Percentiles rank a stretch among this genome's conserved stretches.
Evolutionary conservation across 495 filamentous ascomycete genomes (phyloP).

Genomic region (Neurospora tetrasperma): DNA sequence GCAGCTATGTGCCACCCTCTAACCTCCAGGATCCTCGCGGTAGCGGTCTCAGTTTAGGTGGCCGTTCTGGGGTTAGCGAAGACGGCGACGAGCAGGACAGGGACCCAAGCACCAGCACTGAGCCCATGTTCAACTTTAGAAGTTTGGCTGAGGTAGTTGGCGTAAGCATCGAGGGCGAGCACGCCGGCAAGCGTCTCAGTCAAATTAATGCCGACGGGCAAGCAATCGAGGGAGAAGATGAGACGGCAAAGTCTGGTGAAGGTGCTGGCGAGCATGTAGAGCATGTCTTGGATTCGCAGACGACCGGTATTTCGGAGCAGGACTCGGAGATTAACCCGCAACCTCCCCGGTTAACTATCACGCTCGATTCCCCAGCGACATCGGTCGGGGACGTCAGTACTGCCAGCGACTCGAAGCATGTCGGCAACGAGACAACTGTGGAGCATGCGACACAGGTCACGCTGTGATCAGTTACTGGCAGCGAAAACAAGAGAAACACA

Average conservation of each 20-base stretch:
- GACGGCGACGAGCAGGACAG: conserved; percentile 31
- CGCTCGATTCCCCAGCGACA: conserved; percentile 29
- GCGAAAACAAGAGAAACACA: not conserved
- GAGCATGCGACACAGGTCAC: conserved; percentile 23
- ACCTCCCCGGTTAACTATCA: conserved; percentile 29
- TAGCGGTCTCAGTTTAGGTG: conserved; percentile 32
- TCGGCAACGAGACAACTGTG: conserved; percentile 23
- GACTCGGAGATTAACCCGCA: conserved; percentile 6
- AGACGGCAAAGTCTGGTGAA: not conserved
- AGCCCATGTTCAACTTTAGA: conserved; percentile 86
- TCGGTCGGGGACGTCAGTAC: conserved; percentile 7
- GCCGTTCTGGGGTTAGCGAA: conserved; percentile 25
- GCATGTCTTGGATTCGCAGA: not conserved
- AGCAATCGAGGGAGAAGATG: conserved; percentile 3
- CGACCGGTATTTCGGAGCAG: not conserved
- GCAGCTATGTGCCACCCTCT: conserved; percentile 36
- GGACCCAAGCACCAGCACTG: conserved; percentile 45
- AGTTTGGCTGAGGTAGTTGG: conserved; percentile 81
- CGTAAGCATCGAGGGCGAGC: conserved; percentile 33
- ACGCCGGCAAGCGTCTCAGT: conserved; percentile 22
- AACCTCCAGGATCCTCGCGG: conserved; percentile 37
- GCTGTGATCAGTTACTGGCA: conserved; percentile 17
- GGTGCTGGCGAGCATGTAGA: conserved; percentile 1
- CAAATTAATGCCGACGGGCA: conserved; percentile 15
- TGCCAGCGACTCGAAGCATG: conserved; percentile 26